A percentile compares a stretch with the other conserved stretches of the same genome.
These are phyloP conservation scores for Phytophthora podocarpi DNA, from an alignment of 352 stramenopile genomes.

Conservation along the genomic window DNA sequence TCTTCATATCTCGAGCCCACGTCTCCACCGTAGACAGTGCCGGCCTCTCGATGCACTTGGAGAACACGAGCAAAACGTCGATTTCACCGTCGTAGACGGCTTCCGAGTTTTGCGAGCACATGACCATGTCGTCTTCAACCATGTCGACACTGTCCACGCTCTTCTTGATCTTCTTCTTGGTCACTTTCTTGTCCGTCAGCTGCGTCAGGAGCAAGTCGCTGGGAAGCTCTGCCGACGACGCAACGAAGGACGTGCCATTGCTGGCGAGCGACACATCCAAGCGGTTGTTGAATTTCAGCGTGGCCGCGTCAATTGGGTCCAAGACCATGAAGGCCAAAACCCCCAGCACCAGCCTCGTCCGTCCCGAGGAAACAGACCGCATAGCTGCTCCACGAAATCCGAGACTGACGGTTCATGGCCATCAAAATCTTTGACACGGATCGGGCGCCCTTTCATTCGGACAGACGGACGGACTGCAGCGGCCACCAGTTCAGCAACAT, in stretches of 20 bases:
- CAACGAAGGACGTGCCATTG: conserved; percentile 21
- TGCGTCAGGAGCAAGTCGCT: conserved; percentile 15
- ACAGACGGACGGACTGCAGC: no score
- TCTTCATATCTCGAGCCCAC: conserved; percentile 43
- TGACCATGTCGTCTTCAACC: conserved; percentile 22
- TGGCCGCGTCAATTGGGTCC: not conserved
- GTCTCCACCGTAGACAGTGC: conserved; percentile 39
- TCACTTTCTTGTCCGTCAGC: conserved; percentile 20
- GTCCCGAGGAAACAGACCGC: not conserved
- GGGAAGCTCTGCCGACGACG: conserved; percentile 11
- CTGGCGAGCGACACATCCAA: conserved; percentile 20
- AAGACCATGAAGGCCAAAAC: not conserved
- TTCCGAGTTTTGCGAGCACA: conserved; percentile 15
- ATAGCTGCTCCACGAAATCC: not conserved
- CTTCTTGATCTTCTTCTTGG: conserved; percentile 27
- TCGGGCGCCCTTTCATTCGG: conserved; percentile 1
- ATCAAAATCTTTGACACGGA: conserved; percentile 14
- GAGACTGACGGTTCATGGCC: conserved; percentile 20
- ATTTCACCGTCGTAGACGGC: conserved; percentile 25
- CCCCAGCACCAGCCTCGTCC: not conserved
- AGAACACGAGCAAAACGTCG: conserved; percentile 60
- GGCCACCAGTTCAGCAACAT: no score
- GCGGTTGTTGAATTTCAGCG: conserved; percentile 8
- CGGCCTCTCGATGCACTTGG: conserved; percentile 52
- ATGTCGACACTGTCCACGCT: conserved; percentile 8